Conservation (phyloP, 257 asterid genomes). For the Solanum megistacrolobum region DNA sequence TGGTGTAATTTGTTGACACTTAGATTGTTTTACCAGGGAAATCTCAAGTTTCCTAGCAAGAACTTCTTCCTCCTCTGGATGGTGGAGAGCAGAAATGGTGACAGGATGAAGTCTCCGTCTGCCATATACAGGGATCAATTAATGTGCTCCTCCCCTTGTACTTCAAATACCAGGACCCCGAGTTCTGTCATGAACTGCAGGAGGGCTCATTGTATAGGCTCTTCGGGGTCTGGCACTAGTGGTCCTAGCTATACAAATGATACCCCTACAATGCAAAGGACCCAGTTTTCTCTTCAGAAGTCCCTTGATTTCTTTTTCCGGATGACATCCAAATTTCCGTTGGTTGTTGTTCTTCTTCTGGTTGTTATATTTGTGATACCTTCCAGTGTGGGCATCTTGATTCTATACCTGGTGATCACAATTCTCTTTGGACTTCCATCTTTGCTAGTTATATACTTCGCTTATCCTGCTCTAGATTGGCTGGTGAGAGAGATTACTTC, state of each 20-base stretch:
- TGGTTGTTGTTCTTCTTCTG: slow-evolving; percentile 48
- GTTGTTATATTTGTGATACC: slow-evolving; percentile 57
- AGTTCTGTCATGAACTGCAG: slow-evolving; percentile 18
- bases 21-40: slow-evolving; percentile 61
- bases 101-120: slow-evolving; percentile 43
- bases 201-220: slow-evolving; percentile 31
- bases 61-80: slow-evolving; percentile 84
- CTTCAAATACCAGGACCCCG: slow-evolving; percentile 21
- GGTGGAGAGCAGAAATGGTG: slow-evolving; percentile 91
- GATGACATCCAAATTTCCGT: slow-evolving; percentile 53
- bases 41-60: slow-evolving; percentile 68
- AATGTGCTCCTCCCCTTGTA: slow-evolving; percentile 30
- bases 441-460: slow-evolving; percentile 68
- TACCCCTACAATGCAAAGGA: slow-evolving; percentile 28
- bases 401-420: slow-evolving; percentile 59
- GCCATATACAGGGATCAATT: slow-evolving; percentile 35
- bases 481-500: slow-evolving; percentile 58
- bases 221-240: slow-evolving; percentile 15
- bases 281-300: slow-evolving; percentile 47
- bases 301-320: slow-evolving; percentile 65
- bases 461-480: slow-evolving; percentile 78
- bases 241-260: slow-evolving; percentile 9
- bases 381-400: slow-evolving; percentile 48
- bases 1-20: slow-evolving; percentile 83
- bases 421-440: slow-evolving; percentile 69